These are phyloP conservation scores for Myxozyma lipomycoides DNA, from an alignment of 805 yeast genomes.

Conservation along the genomic window DNA sequence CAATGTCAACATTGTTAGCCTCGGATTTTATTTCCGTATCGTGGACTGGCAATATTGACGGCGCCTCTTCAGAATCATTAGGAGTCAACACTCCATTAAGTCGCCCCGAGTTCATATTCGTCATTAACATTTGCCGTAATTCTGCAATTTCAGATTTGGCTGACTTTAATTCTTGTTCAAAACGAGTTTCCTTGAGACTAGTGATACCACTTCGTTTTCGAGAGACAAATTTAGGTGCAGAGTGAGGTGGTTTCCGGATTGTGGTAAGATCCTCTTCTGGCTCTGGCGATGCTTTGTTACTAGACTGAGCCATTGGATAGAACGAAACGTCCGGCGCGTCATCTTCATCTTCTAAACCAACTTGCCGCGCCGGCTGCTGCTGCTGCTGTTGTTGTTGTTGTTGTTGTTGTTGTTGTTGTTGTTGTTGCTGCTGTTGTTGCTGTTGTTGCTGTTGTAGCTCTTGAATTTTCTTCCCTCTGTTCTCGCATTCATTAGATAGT, in stretches of 20 bases:
- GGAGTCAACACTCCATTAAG: not conserved
- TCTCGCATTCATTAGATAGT: conserved; percentile 15
- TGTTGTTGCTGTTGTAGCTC: conserved; percentile 2
- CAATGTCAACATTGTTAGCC: not conserved
- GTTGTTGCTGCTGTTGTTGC: not conserved
- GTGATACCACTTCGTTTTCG: not conserved
- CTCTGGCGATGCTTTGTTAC: not conserved
- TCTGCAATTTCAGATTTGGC: conserved; percentile 18
- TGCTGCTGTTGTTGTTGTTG: not conserved
- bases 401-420: not conserved
- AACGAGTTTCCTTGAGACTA: not conserved
- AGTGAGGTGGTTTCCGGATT: not conserved
- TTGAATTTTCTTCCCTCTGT: conserved; percentile 9
- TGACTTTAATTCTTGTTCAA: conserved; percentile 15
- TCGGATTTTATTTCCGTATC: not conserved
- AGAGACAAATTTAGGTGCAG: not conserved
- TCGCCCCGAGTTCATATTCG: too few species aligned
- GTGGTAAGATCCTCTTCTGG: not conserved
- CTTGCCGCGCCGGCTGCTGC: not conserved
- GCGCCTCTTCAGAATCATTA: not conserved
- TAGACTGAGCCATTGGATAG: not conserved
- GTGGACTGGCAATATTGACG: not conserved
- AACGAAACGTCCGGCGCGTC: not conserved
- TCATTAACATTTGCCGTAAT: conserved; percentile 1
- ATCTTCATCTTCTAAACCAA: not conserved